Evolutionary conservation across 2,329 filamentous ascomycete genomes (phyloP).

Genomic region (Emergomyces pasteurianus): DNA sequence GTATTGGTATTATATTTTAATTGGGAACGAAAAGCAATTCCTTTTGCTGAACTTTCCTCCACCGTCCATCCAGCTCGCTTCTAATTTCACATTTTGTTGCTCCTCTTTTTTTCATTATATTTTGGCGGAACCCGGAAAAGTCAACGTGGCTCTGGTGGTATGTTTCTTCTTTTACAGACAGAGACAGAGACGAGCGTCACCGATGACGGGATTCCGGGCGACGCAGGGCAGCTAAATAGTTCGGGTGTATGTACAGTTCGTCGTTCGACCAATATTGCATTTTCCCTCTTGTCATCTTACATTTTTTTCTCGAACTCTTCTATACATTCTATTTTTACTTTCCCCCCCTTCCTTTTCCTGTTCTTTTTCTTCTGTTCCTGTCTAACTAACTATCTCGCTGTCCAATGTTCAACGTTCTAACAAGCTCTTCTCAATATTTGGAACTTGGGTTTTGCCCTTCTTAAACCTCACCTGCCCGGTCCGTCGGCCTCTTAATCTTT

Average conservation of each 20-base stretch:
- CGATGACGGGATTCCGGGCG: conserved; percentile 12
- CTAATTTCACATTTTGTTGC: not conserved
- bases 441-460: too few relatives aligned
- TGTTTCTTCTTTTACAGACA: not conserved
- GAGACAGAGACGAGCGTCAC: too few relatives aligned
- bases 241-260: conserved; percentile 15
- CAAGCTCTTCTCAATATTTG: too few relatives aligned
- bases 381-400: too few relatives aligned
- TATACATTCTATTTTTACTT: not conserved
- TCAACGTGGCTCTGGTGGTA: not conserved
- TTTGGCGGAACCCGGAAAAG: not conserved
- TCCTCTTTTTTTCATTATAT: not conserved
- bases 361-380: not conserved
- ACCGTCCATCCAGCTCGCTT: not conserved
- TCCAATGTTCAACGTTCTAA: too few relatives aligned
- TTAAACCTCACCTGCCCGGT: too few relatives aligned
- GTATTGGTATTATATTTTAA: conserved; percentile 3
- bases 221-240: not conserved
- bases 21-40: not conserved
- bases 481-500: too few relatives aligned
- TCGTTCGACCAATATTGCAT: conserved; percentile 10
- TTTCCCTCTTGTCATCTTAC: not conserved
- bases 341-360: not conserved
- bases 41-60: not conserved
- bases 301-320: too few relatives aligned